Conservation (phyloP, 495 filamentous ascomycete species). For the Podospora pseudocomata region DNA sequence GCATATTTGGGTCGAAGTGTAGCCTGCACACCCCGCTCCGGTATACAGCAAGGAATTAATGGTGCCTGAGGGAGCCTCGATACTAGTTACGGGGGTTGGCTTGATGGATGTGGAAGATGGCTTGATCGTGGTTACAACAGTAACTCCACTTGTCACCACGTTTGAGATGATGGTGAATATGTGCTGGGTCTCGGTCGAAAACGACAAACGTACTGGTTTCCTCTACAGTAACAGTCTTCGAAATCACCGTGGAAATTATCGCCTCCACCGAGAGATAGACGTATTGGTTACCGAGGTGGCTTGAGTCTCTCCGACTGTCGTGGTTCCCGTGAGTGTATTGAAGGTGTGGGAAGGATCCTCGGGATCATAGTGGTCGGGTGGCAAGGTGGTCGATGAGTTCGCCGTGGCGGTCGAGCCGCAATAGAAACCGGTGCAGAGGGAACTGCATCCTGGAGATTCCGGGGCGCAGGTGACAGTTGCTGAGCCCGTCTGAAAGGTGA, state of each 20-base stretch:
- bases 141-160: too few species aligned
- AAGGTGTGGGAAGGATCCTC: neutral
- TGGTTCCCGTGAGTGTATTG: neutral
- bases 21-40: neutral
- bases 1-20: neutral
- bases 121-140: too few species aligned
- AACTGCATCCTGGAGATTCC: neutral
- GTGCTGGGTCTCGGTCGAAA: too few species aligned
- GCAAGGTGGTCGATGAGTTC: neutral
- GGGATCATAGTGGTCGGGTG: conserved; percentile 3
- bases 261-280: too few species aligned
- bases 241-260: too few species aligned
- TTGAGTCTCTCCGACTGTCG: neutral
- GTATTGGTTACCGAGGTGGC: too few species aligned
- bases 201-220: too few species aligned
- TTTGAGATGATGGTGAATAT: too few species aligned
- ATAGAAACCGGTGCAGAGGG: neutral
- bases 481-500: neutral
- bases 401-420: neutral
- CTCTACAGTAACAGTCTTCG: too few species aligned
- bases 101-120: too few species aligned
- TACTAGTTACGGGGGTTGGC: neutral
- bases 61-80: neutral
- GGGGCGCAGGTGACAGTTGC: neutral
- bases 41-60: neutral